These are phyloP conservation scores for Lentinula lateritia DNA, from an alignment of 768 basidiomycete genomes.

Conservation along the genomic window DNA sequence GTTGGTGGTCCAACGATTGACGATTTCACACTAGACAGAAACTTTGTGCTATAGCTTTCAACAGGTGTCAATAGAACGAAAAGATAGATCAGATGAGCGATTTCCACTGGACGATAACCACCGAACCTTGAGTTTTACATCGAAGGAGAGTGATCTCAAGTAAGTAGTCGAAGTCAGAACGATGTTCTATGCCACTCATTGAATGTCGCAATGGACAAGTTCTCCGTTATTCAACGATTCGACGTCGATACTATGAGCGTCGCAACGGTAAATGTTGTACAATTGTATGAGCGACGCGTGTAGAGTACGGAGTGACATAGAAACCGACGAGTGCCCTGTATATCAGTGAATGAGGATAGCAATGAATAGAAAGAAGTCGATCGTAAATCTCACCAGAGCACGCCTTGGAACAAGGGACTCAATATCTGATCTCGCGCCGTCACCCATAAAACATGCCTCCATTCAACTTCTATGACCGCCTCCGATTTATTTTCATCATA, in stretches of 20 bases:
- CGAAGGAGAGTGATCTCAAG: too few relatives aligned
- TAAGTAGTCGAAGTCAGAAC: too few relatives aligned
- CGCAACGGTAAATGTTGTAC: neutral
- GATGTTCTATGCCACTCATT: too few relatives aligned
- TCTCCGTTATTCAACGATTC: too few relatives aligned
- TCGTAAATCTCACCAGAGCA: conserved; percentile 47
- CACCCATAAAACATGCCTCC: conserved; percentile 56
- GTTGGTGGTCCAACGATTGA: neutral
- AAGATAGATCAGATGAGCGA: too few relatives aligned
- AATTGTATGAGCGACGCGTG: neutral
- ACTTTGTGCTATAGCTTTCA: too few relatives aligned
- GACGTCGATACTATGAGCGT: neutral
- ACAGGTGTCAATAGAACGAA: too few relatives aligned
- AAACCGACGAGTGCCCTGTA: neutral
- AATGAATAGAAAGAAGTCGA: too few relatives aligned
- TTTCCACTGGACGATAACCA: too few relatives aligned
- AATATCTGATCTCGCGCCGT: conserved; percentile 66
- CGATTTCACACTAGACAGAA: too few relatives aligned
- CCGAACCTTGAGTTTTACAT: too few relatives aligned
- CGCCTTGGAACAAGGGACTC: conserved; percentile 62
- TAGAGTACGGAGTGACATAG: neutral
- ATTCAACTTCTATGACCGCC: conserved; percentile 42
- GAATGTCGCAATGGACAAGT: too few relatives aligned
- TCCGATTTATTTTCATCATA: conserved; percentile 10
- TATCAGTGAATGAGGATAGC: neutral